phyloP scores from a whole-genome alignment of 495 filamentous ascomycete genomes.

The Talaromyces trachyspermus region DNA sequence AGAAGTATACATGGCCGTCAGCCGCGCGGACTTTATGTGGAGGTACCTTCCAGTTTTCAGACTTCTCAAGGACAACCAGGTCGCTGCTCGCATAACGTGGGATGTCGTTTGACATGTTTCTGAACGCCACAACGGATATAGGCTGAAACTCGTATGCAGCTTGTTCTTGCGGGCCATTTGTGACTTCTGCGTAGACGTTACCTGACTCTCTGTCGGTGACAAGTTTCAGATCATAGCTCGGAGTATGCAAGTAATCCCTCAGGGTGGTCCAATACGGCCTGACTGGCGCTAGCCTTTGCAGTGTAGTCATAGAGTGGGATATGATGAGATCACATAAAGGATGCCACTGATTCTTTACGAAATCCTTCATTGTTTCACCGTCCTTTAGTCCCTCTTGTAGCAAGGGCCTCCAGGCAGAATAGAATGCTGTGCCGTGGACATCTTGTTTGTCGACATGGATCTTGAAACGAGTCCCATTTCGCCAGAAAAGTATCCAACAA shows the following conservation, averaged over 20 bases:
- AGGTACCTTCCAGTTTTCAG: not conserved
- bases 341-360: not conserved
- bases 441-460: conserved; percentile 2
- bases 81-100: not conserved
- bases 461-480: not conserved
- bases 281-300: not conserved
- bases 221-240: not conserved
- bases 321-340: conserved; percentile 1
- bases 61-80: not conserved
- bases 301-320: conserved; percentile 3
- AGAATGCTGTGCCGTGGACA: conserved; percentile 1
- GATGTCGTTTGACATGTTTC: not conserved
- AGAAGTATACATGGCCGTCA: not conserved
- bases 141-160: conserved; percentile 4
- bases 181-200: conserved; percentile 1
- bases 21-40: conserved; percentile 1
- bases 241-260: conserved; percentile 4
- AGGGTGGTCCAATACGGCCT: not conserved
- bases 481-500: not conserved
- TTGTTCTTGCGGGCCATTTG: not conserved
- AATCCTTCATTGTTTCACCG: not conserved
- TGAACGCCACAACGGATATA: not conserved
- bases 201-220: not conserved
- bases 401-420: not conserved
- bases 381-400: not conserved